Percentiles rank a stretch among this genome's conserved stretches.
These are phyloP conservation scores for Lophium mytilinum DNA, from an alignment of 495 filamentous ascomycete genomes.

Conservation along the genomic window DNA sequence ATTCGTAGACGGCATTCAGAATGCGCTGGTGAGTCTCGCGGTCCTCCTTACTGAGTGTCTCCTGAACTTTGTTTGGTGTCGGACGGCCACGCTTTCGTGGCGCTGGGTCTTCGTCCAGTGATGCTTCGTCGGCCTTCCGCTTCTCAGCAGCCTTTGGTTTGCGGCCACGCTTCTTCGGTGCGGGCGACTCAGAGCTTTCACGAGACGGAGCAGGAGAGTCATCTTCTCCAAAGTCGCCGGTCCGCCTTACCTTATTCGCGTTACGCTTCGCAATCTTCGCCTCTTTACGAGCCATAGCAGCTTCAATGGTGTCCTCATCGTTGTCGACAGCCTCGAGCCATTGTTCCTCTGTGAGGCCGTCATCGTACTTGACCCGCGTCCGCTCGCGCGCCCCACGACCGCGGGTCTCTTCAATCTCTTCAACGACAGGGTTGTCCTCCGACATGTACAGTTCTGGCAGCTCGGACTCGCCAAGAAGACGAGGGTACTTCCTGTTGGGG, in stretches of 20 bases:
- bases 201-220: slow-evolving; percentile 68
- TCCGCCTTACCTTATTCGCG: slow-evolving; percentile 58
- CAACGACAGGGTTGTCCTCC: slow-evolving; percentile 73
- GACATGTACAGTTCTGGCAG: slow-evolving; percentile 87
- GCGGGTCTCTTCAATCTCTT: slow-evolving; percentile 64
- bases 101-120: slow-evolving; percentile 64
- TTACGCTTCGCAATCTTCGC: slow-evolving; percentile 77
- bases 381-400: slow-evolving; percentile 92
- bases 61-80: slow-evolving; percentile 46
- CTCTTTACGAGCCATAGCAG: slow-evolving; percentile 80
- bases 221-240: slow-evolving; percentile 41
- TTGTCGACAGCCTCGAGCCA: slow-evolving; percentile 92
- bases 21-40: slow-evolving; percentile 64
- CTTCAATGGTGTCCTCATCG: slow-evolving; percentile 89
- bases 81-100: slow-evolving; percentile 74
- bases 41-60: slow-evolving; percentile 45
- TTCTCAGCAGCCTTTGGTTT: slow-evolving; percentile 65
- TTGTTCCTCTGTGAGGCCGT: slow-evolving; percentile 96
- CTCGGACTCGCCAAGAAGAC: slow-evolving; percentile 81
- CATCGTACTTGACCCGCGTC: slow-evolving; percentile 89
- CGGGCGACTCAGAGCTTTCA: slow-evolving; percentile 67
- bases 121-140: slow-evolving; percentile 72
- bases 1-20: slow-evolving; percentile 64
- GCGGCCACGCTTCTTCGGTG: slow-evolving; percentile 62
- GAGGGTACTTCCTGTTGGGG: slow-evolving; percentile 56